A percentile compares a stretch with the other conserved stretches of the same genome.
These are phyloP conservation scores for Diaporthe aspalathi DNA, from an alignment of 2,329 filamentous ascomycete species.

Conservation along the genomic window DNA sequence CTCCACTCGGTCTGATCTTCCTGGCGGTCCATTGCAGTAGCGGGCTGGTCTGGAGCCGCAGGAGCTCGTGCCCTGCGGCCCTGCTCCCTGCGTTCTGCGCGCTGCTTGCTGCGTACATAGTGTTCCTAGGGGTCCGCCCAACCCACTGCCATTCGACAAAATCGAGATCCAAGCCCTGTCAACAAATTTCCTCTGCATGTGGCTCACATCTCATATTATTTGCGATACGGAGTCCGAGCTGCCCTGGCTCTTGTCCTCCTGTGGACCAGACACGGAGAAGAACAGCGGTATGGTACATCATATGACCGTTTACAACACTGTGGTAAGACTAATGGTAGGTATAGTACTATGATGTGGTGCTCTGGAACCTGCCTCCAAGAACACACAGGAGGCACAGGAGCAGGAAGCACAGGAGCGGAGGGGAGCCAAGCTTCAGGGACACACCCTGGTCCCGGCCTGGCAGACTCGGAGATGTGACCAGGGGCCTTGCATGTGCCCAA, in stretches of 20 bases:
- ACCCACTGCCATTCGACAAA: background rate
- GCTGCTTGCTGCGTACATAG: background rate
- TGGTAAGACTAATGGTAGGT: background rate
- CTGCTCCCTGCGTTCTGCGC: background rate
- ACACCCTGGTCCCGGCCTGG: slow-evolving; percentile 11
- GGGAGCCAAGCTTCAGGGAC: slow-evolving; percentile 17
- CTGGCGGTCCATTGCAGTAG: slow-evolving; percentile 37
- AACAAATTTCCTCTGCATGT: background rate
- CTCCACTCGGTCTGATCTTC: slow-evolving; percentile 39
- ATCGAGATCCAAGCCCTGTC: background rate
- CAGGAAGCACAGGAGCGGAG: background rate
- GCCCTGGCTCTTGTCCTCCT: background rate
- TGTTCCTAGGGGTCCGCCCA: slow-evolving; percentile 21
- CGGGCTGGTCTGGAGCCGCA: slow-evolving; percentile 36
- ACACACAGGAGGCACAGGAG: background rate
- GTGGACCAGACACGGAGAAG: background rate
- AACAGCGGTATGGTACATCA: too few relatives aligned
- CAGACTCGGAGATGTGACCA: slow-evolving; percentile 30
- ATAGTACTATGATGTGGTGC: too few relatives aligned
- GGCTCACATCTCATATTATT: background rate
- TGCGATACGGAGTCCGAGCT: too few relatives aligned
- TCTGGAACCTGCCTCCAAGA: too few relatives aligned
- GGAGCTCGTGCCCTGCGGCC: slow-evolving; percentile 18
- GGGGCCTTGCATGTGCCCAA: slow-evolving; percentile 25
- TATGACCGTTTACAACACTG: background rate